Base-by-base conservation (phyloP, 2,329 filamentous ascomycete genomes). In the Cercospora citrullina region DNA sequence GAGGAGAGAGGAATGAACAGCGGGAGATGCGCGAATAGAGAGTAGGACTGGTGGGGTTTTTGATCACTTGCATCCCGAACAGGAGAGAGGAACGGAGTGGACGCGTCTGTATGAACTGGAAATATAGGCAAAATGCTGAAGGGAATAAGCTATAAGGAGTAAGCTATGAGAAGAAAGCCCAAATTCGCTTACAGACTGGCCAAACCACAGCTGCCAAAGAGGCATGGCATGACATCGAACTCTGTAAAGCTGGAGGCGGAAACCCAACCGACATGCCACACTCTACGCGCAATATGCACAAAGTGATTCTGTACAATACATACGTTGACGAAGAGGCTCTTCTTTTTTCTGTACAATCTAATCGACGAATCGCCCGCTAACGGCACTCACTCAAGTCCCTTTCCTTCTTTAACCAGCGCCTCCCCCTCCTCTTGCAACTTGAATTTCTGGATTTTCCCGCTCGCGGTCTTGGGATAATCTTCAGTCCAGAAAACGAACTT, bases 371-470 rank as follows among this genome's bases (percentile, higher is more conserved):
- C 42, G n/a, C 36, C 36, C 36, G 12, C 42, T 23, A 23, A 1
- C 5, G 8, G 8, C 18, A 48, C 4, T 26, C 5, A 65, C 23
- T 65, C 58, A 33, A 61, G 39, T 23, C 78, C 77, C 58, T 78
- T 70, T 0, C 80, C 79, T 31, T 82, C 78, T 33, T 76, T 79
- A 58, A 88, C 69, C 64, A 86, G 71, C 71, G 81, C 73, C 45
- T 86, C 76, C 0, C 87, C 94, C 75, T 85, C 82, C 16, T 93
- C 90, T 75, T 87, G 87, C 75, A 98, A 79, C 82, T 90, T 94
- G 78, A 91, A 97, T 82, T 98, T 97, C 82, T 97, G 93, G 65
- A 98, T 94, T 87, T 99, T 99, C 26, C 94, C 94, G 78, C 93
- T 97, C 5, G 93, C 91, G 39, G 95, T 99, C 86, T 97, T 97